These are phyloP conservation scores for Tetrapisispora iriomotensis DNA, from an alignment of 805 yeast genomes.

Conservation along the genomic window DNA sequence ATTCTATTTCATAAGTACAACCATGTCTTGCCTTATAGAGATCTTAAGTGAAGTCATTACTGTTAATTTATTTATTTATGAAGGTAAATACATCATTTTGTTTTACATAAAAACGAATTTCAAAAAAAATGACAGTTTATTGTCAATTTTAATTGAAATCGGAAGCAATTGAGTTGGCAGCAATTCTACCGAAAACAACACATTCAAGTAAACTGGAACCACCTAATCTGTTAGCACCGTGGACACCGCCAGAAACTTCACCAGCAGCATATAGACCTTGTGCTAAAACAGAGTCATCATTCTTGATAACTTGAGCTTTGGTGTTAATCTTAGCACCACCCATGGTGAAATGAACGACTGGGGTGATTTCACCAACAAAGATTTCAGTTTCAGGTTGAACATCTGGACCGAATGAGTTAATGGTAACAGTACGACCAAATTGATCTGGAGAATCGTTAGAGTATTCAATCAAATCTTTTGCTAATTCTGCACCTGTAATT, in stretches of 20 bases:
- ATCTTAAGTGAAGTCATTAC: too few relatives aligned
- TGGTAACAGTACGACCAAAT: conserved; percentile 29
- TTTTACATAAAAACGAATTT: too few relatives aligned
- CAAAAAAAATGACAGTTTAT: neutral
- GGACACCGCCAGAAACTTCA: conserved; percentile 61
- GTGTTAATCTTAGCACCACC: conserved; percentile 55
- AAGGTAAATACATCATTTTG: too few relatives aligned
- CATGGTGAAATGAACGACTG: conserved; percentile 57
- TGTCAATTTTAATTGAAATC: neutral
- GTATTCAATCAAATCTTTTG: conserved; percentile 16
- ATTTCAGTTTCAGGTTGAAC: conserved; percentile 22
- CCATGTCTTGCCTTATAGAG: too few relatives aligned
- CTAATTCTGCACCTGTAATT: conserved; percentile 14
- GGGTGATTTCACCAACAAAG: conserved; percentile 46
- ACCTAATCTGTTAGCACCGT: conserved; percentile 52
- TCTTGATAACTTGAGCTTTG: conserved; percentile 33
- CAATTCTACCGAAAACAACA: conserved; percentile 50
- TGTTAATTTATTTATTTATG: too few relatives aligned
- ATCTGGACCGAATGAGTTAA: conserved; percentile 24
- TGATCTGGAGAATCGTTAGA: conserved; percentile 23
- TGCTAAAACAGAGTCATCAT: conserved; percentile 26
- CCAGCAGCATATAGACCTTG: conserved; percentile 53
- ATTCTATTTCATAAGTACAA: too few relatives aligned
- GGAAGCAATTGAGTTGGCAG: conserved; percentile 31
- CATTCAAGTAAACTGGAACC: conserved; percentile 51